phyloP scores from a whole-genome alignment of 2,329 filamentous ascomycete genomes.

The Aspergillus spinulosporus region DNA sequence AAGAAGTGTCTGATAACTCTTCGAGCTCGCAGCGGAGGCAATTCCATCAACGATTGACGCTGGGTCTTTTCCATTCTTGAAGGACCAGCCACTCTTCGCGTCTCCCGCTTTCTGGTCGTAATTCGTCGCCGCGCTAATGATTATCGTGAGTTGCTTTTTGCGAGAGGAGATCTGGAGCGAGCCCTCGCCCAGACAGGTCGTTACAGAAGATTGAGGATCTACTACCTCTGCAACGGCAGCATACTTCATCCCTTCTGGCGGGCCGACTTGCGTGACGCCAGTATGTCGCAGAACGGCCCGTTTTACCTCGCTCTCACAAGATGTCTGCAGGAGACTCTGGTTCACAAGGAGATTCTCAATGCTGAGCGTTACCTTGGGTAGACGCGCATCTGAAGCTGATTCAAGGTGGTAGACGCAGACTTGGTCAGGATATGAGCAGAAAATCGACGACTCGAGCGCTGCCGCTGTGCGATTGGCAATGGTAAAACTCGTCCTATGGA shows the following conservation, averaged over 20 bases:
- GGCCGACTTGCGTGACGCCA: neutral
- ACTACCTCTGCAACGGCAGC: neutral
- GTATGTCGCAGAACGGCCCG: neutral
- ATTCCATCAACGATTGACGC: slow-evolving; percentile 35
- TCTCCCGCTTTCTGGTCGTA: slow-evolving; percentile 55
- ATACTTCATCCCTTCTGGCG: neutral
- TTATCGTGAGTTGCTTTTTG: slow-evolving; percentile 28
- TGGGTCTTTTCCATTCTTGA: slow-evolving; percentile 50
- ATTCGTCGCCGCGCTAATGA: slow-evolving; percentile 47
- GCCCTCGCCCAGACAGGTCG: neutral
- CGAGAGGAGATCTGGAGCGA: neutral
- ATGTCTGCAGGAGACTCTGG: slow-evolving; percentile 30
- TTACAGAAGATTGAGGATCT: neutral
- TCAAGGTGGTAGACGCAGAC: slow-evolving; percentile 43
- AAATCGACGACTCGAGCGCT: slow-evolving; percentile 3
- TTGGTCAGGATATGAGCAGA: slow-evolving; percentile 39
- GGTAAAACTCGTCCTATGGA: neutral
- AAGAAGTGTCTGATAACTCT: slow-evolving; percentile 16
- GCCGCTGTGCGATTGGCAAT: neutral
- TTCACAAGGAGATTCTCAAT: slow-evolving; percentile 42
- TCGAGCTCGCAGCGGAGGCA: slow-evolving; percentile 20
- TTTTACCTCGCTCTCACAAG: slow-evolving; percentile 23
- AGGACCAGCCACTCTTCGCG: slow-evolving; percentile 47
- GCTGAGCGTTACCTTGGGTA: slow-evolving; percentile 46
- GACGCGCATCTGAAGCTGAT: slow-evolving; percentile 19